Evolutionary conservation across 2,329 filamentous ascomycete species (phyloP).

Genomic region (Colletotrichum zoysiae): DNA sequence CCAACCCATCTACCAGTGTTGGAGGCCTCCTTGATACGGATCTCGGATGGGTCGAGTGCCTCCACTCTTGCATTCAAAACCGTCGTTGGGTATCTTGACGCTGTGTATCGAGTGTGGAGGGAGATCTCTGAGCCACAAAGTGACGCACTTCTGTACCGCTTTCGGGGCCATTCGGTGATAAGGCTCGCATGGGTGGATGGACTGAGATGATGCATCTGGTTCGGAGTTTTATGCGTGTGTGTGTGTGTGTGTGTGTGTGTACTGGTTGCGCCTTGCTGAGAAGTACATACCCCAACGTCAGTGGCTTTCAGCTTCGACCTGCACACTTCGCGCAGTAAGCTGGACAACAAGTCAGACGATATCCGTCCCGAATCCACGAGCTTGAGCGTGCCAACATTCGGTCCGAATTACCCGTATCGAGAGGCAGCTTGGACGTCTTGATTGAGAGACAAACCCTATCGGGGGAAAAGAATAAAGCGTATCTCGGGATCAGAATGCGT

Average conservation of each 20-base stretch:
- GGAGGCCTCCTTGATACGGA: conserved; percentile 7
- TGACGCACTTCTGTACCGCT: conserved; percentile 31
- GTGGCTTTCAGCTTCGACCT: conserved; percentile 13
- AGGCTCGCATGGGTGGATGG: background rate
- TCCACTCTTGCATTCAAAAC: background rate
- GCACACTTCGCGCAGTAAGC: conserved; percentile 17
- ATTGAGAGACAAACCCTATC: background rate
- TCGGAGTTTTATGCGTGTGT: background rate
- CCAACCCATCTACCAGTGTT: background rate
- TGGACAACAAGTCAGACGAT: conserved; percentile 16
- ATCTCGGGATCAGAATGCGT: conserved; percentile 23
- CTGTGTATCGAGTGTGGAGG: conserved; percentile 9
- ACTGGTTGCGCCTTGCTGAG: conserved; percentile 15
- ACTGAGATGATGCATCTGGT: background rate
- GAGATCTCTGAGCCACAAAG: conserved; percentile 21
- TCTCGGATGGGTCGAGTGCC: background rate
- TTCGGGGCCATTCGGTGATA: conserved; percentile 12
- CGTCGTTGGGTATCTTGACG: conserved; percentile 21
- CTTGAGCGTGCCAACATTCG: background rate
- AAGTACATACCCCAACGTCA: background rate
- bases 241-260: conserved; percentile 18
- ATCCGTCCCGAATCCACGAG: conserved; percentile 8
- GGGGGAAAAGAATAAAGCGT: background rate
- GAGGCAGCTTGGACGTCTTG: background rate
- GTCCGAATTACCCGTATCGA: background rate